Evolutionary conservation across 768 basidiomycete species (phyloP), one percentile per base, ranked within the genome.

Genomic region (Naganishia vaughanmartiniae): DNA sequence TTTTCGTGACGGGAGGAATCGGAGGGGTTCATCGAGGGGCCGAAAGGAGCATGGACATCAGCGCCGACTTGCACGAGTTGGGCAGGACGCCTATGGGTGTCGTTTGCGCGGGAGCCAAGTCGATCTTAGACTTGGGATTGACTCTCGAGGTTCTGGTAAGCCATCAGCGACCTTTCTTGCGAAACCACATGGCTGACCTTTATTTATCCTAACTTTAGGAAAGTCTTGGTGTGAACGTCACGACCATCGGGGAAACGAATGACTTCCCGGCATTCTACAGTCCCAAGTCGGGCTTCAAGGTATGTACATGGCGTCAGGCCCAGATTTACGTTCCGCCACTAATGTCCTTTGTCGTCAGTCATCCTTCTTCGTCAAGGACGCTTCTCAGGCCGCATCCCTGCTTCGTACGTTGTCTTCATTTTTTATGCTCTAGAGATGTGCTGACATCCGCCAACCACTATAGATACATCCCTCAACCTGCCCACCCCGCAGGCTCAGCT

Each of bases 191-290:
- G 46, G 21, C 45, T 65, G 30, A 48, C n/a, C 2, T 6, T 19
- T 39, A 19, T 4, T 26, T 19, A 15, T 24, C 12, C 15, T 2
- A 36, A 51, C 48, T 51, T 31, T 73, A 95, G 93, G 95, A 98
- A 87, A 94, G 94, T 0, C 87, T 94, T 45, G 95, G 95, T 2
- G 92, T 97, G 15, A 92, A 92, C 1, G 93, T 96, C 0, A 80
- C 94, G 4, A 86, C 91, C 0, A 94, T 90, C 74, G 87, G 88
- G 0, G 76, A 85, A 54, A 87, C 88, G 0, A 84, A 85, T 21
- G 90, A 93, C 74, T 98, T 98, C 74, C 96, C 96, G 1, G 96
- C 94, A 0, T 99, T 99, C 83, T 99, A 93, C 79, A 86, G 87
- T 15, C 89, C 90, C 21, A 84, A 83, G 63, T 93, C 92, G 73